A percentile compares a stretch with the other conserved stretches of the same genome.
Evolutionary conservation across 2,329 filamentous ascomycete genomes (phyloP).

Genomic region (Clarireedia homoeocarpa): DNA sequence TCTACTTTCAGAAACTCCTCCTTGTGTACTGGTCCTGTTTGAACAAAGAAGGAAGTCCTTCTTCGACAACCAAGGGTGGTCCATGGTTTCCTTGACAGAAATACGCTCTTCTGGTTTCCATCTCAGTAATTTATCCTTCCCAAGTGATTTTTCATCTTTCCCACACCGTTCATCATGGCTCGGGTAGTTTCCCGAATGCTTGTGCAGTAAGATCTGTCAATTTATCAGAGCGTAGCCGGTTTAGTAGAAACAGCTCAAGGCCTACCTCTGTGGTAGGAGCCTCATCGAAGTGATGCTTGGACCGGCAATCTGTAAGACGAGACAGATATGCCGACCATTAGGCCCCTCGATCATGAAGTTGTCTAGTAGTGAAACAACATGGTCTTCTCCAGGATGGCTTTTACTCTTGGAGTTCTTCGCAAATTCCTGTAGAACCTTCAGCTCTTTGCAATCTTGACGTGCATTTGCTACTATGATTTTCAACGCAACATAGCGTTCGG

Average conservation of each 20-base stretch:
- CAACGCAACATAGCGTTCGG: conserved; percentile 3
- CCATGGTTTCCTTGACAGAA: background rate
- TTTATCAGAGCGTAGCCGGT: no score
- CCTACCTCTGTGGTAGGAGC: conserved; percentile 15
- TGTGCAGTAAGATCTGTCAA: background rate
- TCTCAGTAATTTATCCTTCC: background rate
- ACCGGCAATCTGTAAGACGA: conserved; percentile 26
- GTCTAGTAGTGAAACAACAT: conserved; percentile 6
- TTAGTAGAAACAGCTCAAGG: no score
- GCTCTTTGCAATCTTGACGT: background rate
- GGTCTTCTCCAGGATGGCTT: background rate
- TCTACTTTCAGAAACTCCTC: no score
- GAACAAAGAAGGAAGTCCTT: background rate
- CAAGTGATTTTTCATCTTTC: background rate
- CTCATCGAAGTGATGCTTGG: conserved; percentile 2
- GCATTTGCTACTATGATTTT: conserved; percentile 2
- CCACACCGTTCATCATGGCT: background rate
- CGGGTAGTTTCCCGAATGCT: background rate
- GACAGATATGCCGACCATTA: conserved; percentile 37
- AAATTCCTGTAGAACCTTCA: background rate
- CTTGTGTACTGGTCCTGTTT: background rate
- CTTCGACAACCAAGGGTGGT: background rate
- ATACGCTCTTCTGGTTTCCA: background rate
- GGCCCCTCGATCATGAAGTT: conserved; percentile 29
- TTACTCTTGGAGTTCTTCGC: background rate